A percentile compares a stretch with the other conserved stretches of the same genome.
Conservation (phyloP, 306 rosid species). For the Ammopiptanthus mongolicus region DNA sequence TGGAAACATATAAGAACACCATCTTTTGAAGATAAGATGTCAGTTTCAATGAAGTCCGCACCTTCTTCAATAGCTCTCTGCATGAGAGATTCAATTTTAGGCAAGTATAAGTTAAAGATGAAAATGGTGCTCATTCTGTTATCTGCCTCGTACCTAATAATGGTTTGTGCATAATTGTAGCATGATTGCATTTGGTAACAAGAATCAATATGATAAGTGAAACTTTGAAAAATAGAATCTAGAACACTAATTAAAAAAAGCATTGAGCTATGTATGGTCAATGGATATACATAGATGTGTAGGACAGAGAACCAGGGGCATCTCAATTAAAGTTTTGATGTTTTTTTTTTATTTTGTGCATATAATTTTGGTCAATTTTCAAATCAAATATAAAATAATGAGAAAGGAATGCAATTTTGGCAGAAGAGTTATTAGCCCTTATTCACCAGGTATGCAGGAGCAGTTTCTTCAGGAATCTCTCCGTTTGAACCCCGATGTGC, state of each 20-base stretch:
- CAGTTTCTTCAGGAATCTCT: conserved; percentile 91
- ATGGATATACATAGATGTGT: not conserved
- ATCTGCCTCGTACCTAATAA: not conserved
- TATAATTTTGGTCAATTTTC: not conserved
- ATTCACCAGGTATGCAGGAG: conserved; percentile 64
- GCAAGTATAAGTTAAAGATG: not conserved
- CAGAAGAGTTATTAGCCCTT: not conserved
- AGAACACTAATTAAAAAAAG: not conserved
- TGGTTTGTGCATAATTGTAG: not conserved
- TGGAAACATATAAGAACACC: conserved; percentile 88
- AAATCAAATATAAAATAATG: not conserved
- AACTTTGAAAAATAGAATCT: not conserved
- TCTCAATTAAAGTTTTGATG: not conserved
- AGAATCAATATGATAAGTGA: not conserved
- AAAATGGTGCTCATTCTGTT: not conserved
- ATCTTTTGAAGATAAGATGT: conserved; percentile 79
- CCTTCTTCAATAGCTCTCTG: conserved; percentile 98
- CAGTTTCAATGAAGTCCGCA: conserved; percentile 93
- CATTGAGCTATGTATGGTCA: not conserved
- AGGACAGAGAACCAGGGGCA: not conserved
- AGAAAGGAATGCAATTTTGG: conserved; percentile 1
- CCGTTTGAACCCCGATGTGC: conserved; percentile 98
- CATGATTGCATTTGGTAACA: not conserved
- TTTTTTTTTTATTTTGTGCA: not conserved
- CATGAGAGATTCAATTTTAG: conserved; percentile 26